These are phyloP conservation scores for Arthrinium puccinioides DNA, from an alignment of 2,329 filamentous ascomycete species.

Conservation along the genomic window DNA sequence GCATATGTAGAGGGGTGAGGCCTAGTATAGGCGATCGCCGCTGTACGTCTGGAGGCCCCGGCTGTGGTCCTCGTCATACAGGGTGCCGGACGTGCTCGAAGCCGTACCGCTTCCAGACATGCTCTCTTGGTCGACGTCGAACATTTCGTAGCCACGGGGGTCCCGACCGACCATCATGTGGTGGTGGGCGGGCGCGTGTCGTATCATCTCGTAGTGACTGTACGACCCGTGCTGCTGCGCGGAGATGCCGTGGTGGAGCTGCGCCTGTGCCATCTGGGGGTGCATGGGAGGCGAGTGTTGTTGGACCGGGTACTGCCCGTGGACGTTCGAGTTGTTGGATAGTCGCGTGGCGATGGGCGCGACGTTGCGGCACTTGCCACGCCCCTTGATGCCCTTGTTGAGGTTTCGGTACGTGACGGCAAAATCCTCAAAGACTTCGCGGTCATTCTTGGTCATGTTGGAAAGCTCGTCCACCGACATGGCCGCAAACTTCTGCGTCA, in stretches of 20 bases:
- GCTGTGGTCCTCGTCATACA: slow-evolving; percentile 38
- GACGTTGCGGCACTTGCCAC: slow-evolving; percentile 76
- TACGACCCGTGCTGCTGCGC: slow-evolving; percentile 2
- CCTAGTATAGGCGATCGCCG: slow-evolving; percentile 34
- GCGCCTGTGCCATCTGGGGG: slow-evolving; percentile 13
- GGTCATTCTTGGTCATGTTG: slow-evolving; percentile 61
- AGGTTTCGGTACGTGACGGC: slow-evolving; percentile 88
- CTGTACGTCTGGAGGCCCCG: slow-evolving; percentile 31
- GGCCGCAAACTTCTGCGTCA: slow-evolving; percentile 65
- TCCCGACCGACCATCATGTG: slow-evolving; percentile 13
- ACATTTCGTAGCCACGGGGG: slow-evolving; percentile 34
- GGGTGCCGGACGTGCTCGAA: slow-evolving; percentile 24
- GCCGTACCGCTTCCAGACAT: slow-evolving; percentile 26
- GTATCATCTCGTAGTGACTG: slow-evolving; percentile 10
- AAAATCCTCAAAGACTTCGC: slow-evolving; percentile 79
- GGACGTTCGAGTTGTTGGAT: slow-evolving; percentile 6
- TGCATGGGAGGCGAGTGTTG: slow-evolving; percentile 9
- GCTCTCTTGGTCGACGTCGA: slow-evolving; percentile 35
- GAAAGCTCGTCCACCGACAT: slow-evolving; percentile 58
- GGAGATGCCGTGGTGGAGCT: slow-evolving; percentile 9
- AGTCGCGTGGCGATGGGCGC: no score
- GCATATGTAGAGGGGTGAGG: not conserved
- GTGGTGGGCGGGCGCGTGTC: slow-evolving; percentile 6
- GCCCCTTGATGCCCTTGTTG: slow-evolving; percentile 96
- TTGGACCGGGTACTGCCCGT: slow-evolving; percentile 15